These are phyloP conservation scores for Bipolaris zeicola DNA, from an alignment of 2,329 filamentous ascomycete genomes.

Conservation along the genomic window DNA sequence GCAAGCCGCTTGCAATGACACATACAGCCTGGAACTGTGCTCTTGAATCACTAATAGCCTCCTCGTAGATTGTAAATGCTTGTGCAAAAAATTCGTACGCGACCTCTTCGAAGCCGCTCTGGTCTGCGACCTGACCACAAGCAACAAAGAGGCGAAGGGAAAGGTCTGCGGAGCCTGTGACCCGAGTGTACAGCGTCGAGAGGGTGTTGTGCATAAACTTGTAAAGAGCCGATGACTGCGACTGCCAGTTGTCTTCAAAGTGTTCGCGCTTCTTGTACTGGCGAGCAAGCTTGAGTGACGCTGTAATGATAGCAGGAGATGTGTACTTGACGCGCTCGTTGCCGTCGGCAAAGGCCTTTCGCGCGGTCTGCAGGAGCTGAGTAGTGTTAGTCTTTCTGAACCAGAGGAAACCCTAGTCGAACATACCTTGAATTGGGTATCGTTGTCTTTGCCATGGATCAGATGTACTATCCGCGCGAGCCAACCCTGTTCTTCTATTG, in stretches of 20 bases:
- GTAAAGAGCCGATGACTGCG: constrained; percentile 80
- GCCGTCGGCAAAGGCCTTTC: constrained; percentile 86
- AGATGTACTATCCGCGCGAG: constrained; percentile 90
- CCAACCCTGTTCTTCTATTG: constrained; percentile 97
- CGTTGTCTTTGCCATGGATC: constrained; percentile 81
- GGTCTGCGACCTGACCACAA: constrained; percentile 90
- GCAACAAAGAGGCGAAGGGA: constrained; percentile 87
- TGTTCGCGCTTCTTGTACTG: constrained; percentile 91
- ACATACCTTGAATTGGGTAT: constrained; percentile 81
- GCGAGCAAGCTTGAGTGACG: constrained; percentile 85
- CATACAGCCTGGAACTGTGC: constrained; percentile 98
- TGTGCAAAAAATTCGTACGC: constrained; percentile 98
- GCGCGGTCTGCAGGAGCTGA: constrained; percentile 79
- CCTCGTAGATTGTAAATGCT: constrained; percentile 97
- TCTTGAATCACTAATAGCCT: constrained; percentile 91
- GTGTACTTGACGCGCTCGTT: constrained; percentile 97
- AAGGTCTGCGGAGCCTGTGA: constrained; percentile 85
- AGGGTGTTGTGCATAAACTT: constrained; percentile 93
- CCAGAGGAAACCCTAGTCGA: too few relatives aligned
- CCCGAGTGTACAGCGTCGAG: constrained; percentile 84
- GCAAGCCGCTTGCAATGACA: constrained; percentile 85
- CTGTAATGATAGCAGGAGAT: constrained; percentile 87
- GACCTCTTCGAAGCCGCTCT: constrained; percentile 91
- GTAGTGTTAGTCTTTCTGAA: constrained; percentile 21
- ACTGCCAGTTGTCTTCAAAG: constrained; percentile 75